Evolutionary conservation across 108 stramenopile species (phyloP), one percentile per base, ranked within the genome.

Genomic region (Nitzschia sp.): DNA sequence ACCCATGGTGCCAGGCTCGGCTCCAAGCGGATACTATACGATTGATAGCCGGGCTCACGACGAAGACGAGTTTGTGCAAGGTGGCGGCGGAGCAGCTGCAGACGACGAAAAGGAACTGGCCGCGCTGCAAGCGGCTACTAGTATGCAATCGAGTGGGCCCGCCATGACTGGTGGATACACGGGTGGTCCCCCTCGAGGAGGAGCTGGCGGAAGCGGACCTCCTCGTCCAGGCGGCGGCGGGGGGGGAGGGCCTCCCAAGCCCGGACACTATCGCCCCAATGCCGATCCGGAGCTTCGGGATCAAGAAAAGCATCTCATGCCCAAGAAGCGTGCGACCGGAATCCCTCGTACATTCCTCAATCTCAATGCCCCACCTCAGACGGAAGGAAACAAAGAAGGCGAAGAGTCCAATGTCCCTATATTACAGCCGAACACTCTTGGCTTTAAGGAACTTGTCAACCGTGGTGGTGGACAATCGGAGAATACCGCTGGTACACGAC

Each of bases 301-400:
- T 53, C 92, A 90, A 77, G 85, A 88, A 59, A 79, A 85, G 58
- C 66, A 79, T 48, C 45, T 55, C 9, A 58, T 72, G 66, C 77
- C 86, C 25, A 90, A 89, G 58, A 82, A 88, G 19, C 76, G 88
- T 22, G 78, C 82, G 35, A 89, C 90, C 19, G 92, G 92, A 28
- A 94, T 94, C 34, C 92, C 92, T 0, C 65, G 92, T 28, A 94
- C 92, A 2, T 94, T 94, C 63, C 69, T 89, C 16, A 91, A 72
- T 73, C 61, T 91, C 4, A 58, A 53, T 17, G 84, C 87, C 21
- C 80, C 84, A 30, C 76, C 82, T 8, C 46, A 62, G 47, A 81
- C 81, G 9, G 75, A 82, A 25, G 71, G 66, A 13, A 41, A 46
- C 44, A 32, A 63, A 3, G 79, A 69, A 17, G 78, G 75, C 44